Conservation (phyloP, 495 filamentous ascomycete species). For the Sabuloglossum arenarium region DNA sequence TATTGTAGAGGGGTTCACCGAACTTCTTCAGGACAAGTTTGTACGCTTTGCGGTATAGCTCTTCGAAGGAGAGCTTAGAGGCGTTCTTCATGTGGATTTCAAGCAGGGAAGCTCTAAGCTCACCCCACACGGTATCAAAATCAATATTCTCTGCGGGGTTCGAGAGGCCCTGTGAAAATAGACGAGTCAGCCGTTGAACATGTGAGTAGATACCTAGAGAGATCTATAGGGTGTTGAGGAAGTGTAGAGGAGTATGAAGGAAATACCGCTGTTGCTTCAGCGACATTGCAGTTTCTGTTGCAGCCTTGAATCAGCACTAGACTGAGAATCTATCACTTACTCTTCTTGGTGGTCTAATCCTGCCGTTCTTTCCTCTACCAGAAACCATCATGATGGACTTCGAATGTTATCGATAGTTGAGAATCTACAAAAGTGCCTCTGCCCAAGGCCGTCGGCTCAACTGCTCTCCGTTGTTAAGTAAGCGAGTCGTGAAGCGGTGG, state of each 20-base stretch:
- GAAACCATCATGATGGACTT: constrained; percentile 8
- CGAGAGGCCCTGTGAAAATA: constrained; percentile 26
- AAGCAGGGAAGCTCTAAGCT: constrained; percentile 46
- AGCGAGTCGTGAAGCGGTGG: background rate
- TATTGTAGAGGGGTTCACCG: constrained; percentile 63
- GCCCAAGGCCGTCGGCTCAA: background rate
- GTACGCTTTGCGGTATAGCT: constrained; percentile 90
- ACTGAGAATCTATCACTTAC: constrained; percentile 23
- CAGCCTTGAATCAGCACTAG: no score
- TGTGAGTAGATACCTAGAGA: background rate
- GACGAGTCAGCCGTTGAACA: constrained; percentile 4
- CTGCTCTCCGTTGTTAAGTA: background rate
- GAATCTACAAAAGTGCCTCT: background rate
- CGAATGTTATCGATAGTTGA: background rate
- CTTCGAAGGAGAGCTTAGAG: constrained; percentile 78
- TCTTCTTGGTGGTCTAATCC: constrained; percentile 50
- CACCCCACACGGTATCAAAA: constrained; percentile 65
- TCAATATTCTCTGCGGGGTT: constrained; percentile 33
- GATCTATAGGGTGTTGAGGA: background rate
- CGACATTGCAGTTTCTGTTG: no score
- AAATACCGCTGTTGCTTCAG: background rate
- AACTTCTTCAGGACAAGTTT: constrained; percentile 79
- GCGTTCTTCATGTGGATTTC: constrained; percentile 90
- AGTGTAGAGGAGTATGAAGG: background rate
- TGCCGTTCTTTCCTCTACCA: constrained; percentile 41